Evolutionary conservation across 768 basidiomycete species (phyloP).

Genomic region (Amanita phalloides): DNA sequence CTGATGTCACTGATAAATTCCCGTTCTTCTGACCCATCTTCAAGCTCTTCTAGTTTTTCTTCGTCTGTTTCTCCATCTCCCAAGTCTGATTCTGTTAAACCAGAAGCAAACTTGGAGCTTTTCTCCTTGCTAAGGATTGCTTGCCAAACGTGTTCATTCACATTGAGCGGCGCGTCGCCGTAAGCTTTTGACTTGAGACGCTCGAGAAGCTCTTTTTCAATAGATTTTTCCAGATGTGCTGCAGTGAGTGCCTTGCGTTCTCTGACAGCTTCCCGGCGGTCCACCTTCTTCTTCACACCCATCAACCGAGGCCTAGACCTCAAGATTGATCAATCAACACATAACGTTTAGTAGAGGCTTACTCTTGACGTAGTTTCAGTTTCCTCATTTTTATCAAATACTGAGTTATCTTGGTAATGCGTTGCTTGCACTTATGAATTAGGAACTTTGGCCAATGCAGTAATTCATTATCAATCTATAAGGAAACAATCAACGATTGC

Average conservation of each 20-base stretch:
- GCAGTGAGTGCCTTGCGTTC: conserved; percentile 96
- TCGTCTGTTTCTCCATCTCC: conserved; percentile 52
- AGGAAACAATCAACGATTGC: neutral
- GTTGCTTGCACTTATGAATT: conserved; percentile 98
- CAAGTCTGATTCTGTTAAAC: conserved; percentile 34
- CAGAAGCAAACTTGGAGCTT: conserved; percentile 25
- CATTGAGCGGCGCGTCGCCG: conserved; percentile 94
- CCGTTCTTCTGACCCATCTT: conserved; percentile 43
- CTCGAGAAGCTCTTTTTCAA: conserved; percentile 93
- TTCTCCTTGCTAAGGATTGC: conserved; percentile 81
- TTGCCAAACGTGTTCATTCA: conserved; percentile 95
- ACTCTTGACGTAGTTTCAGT: conserved; percentile 81
- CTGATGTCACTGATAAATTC: conserved; percentile 74
- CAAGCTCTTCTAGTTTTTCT: conserved; percentile 43
- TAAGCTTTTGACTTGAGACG: conserved; percentile 95
- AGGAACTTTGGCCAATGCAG: conserved; percentile 98
- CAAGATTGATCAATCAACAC: neutral
- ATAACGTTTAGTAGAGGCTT: conserved; percentile 16
- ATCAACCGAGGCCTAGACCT: conserved; percentile 73
- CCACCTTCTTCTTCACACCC: conserved; percentile 95
- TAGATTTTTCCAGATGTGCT: conserved; percentile 88
- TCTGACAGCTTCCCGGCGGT: conserved; percentile 82
- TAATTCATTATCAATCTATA: conserved; percentile 87
- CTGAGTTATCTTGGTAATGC: conserved; percentile 97
- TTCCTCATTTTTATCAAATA: conserved; percentile 98